These are phyloP conservation scores for Alternaria gaisen DNA, from an alignment of 2,329 filamentous ascomycete species.

Conservation along the genomic window DNA sequence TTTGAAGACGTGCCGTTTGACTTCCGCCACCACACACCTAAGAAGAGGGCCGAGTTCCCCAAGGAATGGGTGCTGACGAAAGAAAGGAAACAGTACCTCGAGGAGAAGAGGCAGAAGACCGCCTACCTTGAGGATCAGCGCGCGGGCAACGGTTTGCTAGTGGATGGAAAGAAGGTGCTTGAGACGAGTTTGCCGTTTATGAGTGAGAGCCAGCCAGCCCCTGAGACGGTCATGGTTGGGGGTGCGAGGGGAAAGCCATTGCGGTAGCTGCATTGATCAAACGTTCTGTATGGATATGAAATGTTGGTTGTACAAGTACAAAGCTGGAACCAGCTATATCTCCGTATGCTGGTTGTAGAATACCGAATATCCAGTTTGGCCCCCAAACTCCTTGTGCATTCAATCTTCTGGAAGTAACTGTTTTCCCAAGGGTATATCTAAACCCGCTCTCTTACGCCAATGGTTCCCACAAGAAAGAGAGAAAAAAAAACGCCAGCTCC, in stretches of 20 bases:
- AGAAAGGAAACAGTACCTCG: conserved; percentile 71
- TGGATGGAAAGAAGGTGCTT: conserved; percentile 61
- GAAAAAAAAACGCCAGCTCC: conserved; percentile 9
- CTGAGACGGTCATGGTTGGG: conserved; percentile 29
- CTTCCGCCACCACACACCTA: conserved; percentile 80
- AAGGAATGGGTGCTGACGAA: conserved; percentile 82
- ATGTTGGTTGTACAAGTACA: conserved; percentile 1
- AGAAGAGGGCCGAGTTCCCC: conserved; percentile 76
- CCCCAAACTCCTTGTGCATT: neutral
- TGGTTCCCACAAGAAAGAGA: neutral
- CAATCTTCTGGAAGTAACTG: neutral
- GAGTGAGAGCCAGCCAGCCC: conserved; percentile 19
- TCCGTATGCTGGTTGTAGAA: neutral
- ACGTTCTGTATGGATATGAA: conserved; percentile 5
- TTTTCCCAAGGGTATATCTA: conserved; percentile 8
- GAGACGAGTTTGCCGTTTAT: conserved; percentile 41
- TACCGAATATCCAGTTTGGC: neutral
- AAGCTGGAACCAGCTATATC: neutral
- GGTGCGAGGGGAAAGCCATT: conserved; percentile 23
- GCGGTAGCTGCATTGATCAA: conserved; percentile 2
- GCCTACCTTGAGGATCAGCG: conserved; percentile 64
- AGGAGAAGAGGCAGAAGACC: conserved; percentile 64
- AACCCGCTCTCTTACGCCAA: neutral
- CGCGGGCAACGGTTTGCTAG: conserved; percentile 62
- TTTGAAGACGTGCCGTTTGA: conserved; percentile 93